Evolutionary conservation across 2,329 filamentous ascomycete genomes (phyloP).

Genomic region (Fusarium annulatum): DNA sequence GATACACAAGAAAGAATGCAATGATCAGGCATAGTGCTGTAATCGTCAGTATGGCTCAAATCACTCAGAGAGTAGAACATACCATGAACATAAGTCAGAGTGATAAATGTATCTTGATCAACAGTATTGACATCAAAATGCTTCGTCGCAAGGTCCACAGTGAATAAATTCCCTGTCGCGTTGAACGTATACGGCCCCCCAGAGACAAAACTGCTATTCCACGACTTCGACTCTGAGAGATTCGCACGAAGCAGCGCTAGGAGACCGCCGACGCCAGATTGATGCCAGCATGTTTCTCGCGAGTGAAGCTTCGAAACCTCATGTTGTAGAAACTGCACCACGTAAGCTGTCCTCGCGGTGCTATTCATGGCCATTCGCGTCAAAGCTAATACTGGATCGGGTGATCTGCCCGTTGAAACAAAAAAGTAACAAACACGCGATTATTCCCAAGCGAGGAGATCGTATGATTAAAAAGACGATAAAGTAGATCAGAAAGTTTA

Average conservation of each 20-base stretch:
- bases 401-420: not conserved
- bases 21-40: not conserved
- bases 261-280: conserved; percentile 7
- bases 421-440: not conserved
- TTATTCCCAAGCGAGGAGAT: not conserved
- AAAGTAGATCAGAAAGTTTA: not conserved
- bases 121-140: conserved; percentile 7
- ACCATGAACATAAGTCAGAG: conserved; percentile 8
- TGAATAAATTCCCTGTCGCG: not conserved
- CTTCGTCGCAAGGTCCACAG: not conserved
- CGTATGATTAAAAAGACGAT: not conserved
- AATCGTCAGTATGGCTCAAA: not conserved
- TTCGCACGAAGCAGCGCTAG: not conserved
- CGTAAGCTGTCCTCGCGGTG: not conserved
- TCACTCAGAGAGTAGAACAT: fast-evolving
- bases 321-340: conserved; percentile 6
- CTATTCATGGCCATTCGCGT: not conserved
- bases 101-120: conserved; percentile 5
- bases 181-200: not conserved
- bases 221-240: not conserved
- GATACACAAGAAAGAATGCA: conserved; percentile 8
- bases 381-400: not conserved
- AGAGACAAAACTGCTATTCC: not conserved
- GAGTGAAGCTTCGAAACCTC: conserved; percentile 1
- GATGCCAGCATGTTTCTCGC: conserved; percentile 6